These are phyloP conservation scores for Kingdonia uniflora DNA, from an alignment of 164 flowering plant species.

Conservation along the genomic window DNA sequence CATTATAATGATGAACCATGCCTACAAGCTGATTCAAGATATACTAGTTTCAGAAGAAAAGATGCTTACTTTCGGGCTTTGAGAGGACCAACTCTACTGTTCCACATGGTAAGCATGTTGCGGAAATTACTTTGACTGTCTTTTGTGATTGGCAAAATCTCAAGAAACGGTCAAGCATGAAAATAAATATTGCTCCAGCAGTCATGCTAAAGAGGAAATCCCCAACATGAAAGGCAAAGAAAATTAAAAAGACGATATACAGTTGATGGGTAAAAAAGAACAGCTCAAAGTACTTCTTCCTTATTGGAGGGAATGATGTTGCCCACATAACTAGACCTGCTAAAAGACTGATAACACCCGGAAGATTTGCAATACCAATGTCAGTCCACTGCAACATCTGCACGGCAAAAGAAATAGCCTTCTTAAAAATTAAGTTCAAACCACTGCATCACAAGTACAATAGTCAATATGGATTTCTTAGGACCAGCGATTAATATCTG, in stretches of 20 bases:
- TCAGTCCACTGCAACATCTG: conserved; percentile 68
- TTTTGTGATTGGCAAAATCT: conserved; percentile 79
- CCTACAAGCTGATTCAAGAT: too few relatives aligned
- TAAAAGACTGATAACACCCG: conserved; percentile 75
- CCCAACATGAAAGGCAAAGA: conserved; percentile 82
- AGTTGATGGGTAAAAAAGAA: conserved; percentile 95
- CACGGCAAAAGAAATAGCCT: conserved; percentile 7
- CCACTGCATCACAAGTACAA: too few relatives aligned
- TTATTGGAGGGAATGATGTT: conserved; percentile 62
- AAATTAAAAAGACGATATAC: conserved; percentile 62
- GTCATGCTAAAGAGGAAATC: conserved; percentile 55
- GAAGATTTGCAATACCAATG: conserved; percentile 53
- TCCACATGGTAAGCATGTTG: conserved; percentile 66
- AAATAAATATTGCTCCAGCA: conserved; percentile 74
- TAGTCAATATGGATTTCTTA: too few relatives aligned
- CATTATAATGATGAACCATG: too few relatives aligned
- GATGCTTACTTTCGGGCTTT: conserved; percentile 55
- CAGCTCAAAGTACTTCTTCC: conserved; percentile 62
- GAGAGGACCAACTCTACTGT: conserved; percentile 67
- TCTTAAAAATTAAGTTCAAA: too few relatives aligned
- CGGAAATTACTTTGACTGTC: conserved; percentile 53
- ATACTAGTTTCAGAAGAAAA: conserved; percentile 2
- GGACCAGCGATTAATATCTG: too few relatives aligned
- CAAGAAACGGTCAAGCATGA: conserved; percentile 78
- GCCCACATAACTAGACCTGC: conserved; percentile 92